Evolutionary conservation across 1,139 yeast species (phyloP).

Genomic region (Taphrina deformans): DNA sequence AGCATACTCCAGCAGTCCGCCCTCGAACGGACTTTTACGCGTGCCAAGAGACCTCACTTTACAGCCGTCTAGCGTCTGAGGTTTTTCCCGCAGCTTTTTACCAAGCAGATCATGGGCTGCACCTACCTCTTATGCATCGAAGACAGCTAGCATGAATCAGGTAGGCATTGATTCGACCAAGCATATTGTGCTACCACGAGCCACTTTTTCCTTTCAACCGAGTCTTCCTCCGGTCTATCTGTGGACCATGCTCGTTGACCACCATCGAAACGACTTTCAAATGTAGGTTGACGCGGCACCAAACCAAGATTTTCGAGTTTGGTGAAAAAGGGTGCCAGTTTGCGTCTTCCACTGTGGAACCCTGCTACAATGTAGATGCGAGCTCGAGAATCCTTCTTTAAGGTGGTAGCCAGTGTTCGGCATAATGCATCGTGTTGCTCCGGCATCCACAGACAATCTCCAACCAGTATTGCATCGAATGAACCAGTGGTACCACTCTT

Average conservation of each 20-base stretch:
- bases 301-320: neutral
- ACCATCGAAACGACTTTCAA: neutral
- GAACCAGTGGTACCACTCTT: neutral
- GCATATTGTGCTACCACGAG: conserved; percentile 3
- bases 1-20: conserved; percentile 4
- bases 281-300: neutral
- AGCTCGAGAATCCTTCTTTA: neutral
- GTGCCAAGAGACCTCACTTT: neutral
- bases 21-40: neutral
- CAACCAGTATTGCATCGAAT: conserved; percentile 13
- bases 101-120: too few relatives aligned
- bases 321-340: conserved; percentile 8
- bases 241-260: neutral
- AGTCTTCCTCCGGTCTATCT: conserved; percentile 1
- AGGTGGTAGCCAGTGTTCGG: neutral
- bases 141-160: neutral
- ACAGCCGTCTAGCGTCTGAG: neutral
- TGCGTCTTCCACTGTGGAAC: conserved; percentile 18
- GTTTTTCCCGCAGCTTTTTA: neutral
- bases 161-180: neutral
- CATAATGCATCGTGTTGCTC: conserved; percentile 22
- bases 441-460: conserved; percentile 29
- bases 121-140: too few relatives aligned
- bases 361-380: conserved; percentile 22
- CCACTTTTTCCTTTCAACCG: conserved; percentile 7